Evolutionary conservation across 306 rosid species (phyloP), one percentile per base, ranked within the genome.

Genomic region (Morella rubra): DNA sequence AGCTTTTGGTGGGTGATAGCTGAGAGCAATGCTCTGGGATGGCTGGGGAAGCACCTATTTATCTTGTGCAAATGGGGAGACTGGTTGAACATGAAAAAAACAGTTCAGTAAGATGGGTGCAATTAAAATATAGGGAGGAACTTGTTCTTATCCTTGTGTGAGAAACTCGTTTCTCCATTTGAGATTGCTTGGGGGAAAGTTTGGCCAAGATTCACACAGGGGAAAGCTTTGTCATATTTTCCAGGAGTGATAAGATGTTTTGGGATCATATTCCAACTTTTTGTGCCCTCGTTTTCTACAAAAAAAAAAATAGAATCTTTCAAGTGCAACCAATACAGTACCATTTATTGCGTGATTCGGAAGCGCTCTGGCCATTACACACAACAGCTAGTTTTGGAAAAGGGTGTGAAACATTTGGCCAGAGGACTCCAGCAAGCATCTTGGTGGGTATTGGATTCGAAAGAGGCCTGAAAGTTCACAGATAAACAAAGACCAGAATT

Each of bases 241-340:
- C 69, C 65, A 24, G 4, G 53, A 40, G 75, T 67, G 73, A 19
- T 73, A 42, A 32, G 80, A 79, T 75, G 77, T 80, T 19, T 49
- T 64, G 81, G 92, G 85, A 88, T 85, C 91, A 77, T 82, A 88
- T 88, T 82, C 97, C 77, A 67, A 46, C 76, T 74, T 73, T 71
- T 15, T 20, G 32, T 42, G 68, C 7, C 82, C 45, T 41, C 52
- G 37, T 82, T 50, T 83, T 82, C 73, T 77, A 6, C 1, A 54
- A n/a, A n/a, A n/a, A n/a, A 72, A 68, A 74, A 71, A 5, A 42
- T 18, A 16, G 66, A 72, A 49, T 70, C 37, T 40, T 15, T 24
- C 6, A 14, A 69, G 59, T 44, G 58, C 46, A n/a, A 41, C 50
- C 1, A 5, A 14, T 32, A 32, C 12, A 70, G 9, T 49, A 41